Conservation (phyloP, 2,329 filamentous ascomycete genomes). For the Talaromyces sp. region DNA sequence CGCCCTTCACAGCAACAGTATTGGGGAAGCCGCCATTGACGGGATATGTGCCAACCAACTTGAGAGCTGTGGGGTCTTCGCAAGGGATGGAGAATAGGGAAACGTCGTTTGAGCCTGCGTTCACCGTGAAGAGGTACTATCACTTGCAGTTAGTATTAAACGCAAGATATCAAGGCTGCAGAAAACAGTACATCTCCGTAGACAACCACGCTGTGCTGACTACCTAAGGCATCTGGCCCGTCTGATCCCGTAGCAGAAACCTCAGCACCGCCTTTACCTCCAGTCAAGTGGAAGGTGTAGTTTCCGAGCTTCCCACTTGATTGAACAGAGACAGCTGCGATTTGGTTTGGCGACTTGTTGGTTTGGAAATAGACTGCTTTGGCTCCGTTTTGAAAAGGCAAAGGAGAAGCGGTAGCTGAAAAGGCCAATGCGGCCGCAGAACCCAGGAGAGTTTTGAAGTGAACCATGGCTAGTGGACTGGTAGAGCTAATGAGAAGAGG, state of each 20-base stretch:
- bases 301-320: background rate
- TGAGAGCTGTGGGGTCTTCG: background rate
- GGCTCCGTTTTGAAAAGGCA: background rate
- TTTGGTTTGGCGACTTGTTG: constrained; percentile 1
- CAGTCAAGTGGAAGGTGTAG: background rate
- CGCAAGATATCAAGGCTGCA: background rate
- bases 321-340: background rate
- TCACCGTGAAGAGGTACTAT: background rate
- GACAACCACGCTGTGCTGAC: constrained; percentile 1
- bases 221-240: background rate
- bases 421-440: background rate
- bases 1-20: background rate
- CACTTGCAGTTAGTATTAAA: background rate
- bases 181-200: background rate
- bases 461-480: background rate
- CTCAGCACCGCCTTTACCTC: background rate
- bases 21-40: background rate
- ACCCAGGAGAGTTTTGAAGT: background rate
- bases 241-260: background rate
- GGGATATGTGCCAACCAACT: background rate
- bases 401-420: background rate
- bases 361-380: background rate
- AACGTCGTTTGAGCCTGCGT: background rate
- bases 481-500: background rate
- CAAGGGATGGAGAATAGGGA: background rate